Conservation (phyloP, 1,284 basidiomycete species). For the Dichomitus squalens region DNA sequence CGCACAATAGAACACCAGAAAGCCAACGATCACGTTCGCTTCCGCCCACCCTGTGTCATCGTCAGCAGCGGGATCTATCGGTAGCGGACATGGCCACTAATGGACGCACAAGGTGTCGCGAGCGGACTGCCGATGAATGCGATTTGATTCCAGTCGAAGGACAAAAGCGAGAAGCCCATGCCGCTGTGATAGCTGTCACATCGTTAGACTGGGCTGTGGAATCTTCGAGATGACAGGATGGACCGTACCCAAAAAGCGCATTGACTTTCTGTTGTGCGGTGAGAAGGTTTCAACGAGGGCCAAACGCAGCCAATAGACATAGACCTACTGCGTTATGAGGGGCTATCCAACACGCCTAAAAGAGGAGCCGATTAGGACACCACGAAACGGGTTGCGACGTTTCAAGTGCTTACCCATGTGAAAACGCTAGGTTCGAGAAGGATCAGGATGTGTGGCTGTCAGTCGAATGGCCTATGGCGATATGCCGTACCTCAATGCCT, state of each 20-base stretch:
- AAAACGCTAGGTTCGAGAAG: slow-evolving; percentile 46
- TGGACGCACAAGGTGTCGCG: slow-evolving; percentile 35
- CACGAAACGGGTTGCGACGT: not conserved
- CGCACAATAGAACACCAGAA: slow-evolving; percentile 72
- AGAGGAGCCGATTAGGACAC: not conserved
- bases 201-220: not conserved
- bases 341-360: slow-evolving; percentile 66
- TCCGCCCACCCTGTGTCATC: slow-evolving; percentile 60
- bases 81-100: not conserved
- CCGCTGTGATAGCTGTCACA: slow-evolving; percentile 44
- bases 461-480: not conserved
- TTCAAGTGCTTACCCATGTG: slow-evolving; percentile 50
- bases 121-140: slow-evolving; percentile 61
- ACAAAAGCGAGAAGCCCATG: slow-evolving; percentile 61
- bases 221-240: not conserved
- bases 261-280: slow-evolving; percentile 46
- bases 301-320: not conserved
- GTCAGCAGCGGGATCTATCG: not conserved
- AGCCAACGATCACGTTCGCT: slow-evolving; percentile 82
- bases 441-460: not conserved
- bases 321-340: slow-evolving; percentile 60
- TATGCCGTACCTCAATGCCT: slow-evolving; percentile 29
- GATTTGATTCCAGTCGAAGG: slow-evolving; percentile 79
- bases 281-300: not conserved
- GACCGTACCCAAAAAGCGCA: slow-evolving; percentile 73